Evolutionary conservation across 2,329 filamentous ascomycete species (phyloP), one percentile per base, ranked within the genome.

Genomic region (Calonectria naviculata): DNA sequence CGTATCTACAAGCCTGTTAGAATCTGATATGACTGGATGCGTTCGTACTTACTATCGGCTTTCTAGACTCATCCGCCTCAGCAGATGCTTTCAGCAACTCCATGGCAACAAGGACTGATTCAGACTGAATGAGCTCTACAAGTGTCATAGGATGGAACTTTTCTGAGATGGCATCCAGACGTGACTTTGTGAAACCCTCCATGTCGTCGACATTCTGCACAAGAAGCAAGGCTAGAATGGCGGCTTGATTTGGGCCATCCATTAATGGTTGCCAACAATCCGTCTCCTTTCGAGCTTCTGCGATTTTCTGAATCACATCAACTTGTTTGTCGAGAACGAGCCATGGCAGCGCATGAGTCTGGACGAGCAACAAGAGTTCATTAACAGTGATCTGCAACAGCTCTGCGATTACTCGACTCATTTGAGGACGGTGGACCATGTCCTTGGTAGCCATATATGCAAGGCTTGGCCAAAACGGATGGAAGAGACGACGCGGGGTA

Each of bases 381-480:
- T 91, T 88, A 10, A 97, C 89, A 44, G 90, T 93, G 78, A 95
- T 92, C 63, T 92, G 91, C 42, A 98, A 87, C 34, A 98, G 84
- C 74, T 97, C 95, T 28, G 95, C 94, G 60, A 98, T 88, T 52
- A 93, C 89, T 67, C 94, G 91, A 56, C 92, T 93, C 79, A 95
- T 93, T 77, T 97, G 94, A n/a, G 97, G 96, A 56, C 93, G 90
- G 58, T 90, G 88, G 26, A 93, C 88, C 71, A 98, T 88, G 76
- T 98, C 94, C 80, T 95, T 96, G 31, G 97, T 93, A 2, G 94
- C 92, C 61, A 92, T 89, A 70, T 96, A 93, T 0, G 95, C 95
- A 52, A 99, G 87, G 34, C 90, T 96, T 74, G 91, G 91, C 95
- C 96, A 98, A 81, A 95, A 98, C 0, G 96, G 95, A 67, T 92